Conservation (phyloP, 1,284 basidiomycete genomes). For the Moesziomyces antarcticus region DNA sequence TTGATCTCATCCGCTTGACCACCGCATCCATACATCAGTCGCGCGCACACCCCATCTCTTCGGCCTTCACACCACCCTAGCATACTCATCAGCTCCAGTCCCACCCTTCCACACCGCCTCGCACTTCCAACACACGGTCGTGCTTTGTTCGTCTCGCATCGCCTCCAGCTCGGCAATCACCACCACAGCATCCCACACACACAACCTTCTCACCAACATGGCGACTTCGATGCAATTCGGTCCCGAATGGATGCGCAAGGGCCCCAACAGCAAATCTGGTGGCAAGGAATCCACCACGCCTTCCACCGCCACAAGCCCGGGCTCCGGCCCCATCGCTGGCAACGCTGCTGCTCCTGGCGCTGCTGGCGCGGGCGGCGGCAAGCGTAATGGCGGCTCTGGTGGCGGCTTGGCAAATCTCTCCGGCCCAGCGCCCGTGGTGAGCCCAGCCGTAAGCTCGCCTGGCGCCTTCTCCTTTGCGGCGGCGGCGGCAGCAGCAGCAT, state of each 20-base stretch:
- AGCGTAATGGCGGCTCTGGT: slow-evolving; percentile 38
- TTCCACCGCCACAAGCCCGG: slow-evolving; percentile 31
- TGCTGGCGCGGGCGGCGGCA: slow-evolving; percentile 14
- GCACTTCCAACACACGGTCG: too few species aligned
- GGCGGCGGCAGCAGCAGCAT: slow-evolving; percentile 23
- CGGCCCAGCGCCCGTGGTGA: slow-evolving; percentile 35
- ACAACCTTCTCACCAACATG: slow-evolving; percentile 34
- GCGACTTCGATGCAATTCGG: slow-evolving; percentile 64
- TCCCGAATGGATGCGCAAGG: slow-evolving; percentile 66
- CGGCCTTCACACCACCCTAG: too few species aligned
- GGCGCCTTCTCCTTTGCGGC: slow-evolving; percentile 63
- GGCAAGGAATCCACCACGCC: slow-evolving; percentile 25
- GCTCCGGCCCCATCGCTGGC: slow-evolving; percentile 16
- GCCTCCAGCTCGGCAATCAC: background rate
- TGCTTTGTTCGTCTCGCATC: background rate
- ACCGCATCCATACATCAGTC: too few species aligned
- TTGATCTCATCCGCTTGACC: too few species aligned
- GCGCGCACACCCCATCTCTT: too few species aligned
- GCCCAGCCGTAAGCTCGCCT: slow-evolving; percentile 49
- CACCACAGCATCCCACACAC: background rate
- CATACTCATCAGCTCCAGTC: too few species aligned
- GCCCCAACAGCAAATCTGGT: slow-evolving; percentile 46
- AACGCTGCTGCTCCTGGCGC: slow-evolving; percentile 12
- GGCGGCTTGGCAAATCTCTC: slow-evolving; percentile 36
- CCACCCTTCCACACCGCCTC: too few species aligned